Conservation (phyloP, 805 yeast genomes). For the Candida ovalis region DNA sequence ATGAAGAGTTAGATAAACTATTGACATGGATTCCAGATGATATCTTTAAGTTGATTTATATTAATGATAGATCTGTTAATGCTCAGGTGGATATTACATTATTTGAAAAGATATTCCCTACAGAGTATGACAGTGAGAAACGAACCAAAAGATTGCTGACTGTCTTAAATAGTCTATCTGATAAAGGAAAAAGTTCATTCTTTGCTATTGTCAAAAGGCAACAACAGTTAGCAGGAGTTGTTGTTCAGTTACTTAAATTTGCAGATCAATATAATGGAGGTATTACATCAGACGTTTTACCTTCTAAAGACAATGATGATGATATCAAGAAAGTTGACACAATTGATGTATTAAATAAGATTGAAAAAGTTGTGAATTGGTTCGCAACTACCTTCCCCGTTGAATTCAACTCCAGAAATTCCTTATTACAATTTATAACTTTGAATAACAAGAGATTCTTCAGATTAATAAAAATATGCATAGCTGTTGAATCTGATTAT, state of each 20-base stretch:
- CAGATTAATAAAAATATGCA: conserved; percentile 51
- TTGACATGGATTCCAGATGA: conserved; percentile 59
- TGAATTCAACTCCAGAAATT: conserved; percentile 39
- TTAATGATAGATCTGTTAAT: conserved; percentile 66
- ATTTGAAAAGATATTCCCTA: conserved; percentile 59
- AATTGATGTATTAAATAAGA: neutral
- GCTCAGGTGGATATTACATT: conserved; percentile 59
- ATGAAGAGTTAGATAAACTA: conserved; percentile 28
- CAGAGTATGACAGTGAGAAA: conserved; percentile 35
- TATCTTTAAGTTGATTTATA: conserved; percentile 62
- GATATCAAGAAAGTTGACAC: conserved; percentile 39
- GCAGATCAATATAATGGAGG: conserved; percentile 42
- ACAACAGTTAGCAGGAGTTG: conserved; percentile 49
- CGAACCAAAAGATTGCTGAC: conserved; percentile 54
- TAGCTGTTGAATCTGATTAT: conserved; percentile 56
- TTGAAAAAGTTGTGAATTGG: conserved; percentile 51
- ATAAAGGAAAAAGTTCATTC: conserved; percentile 60
- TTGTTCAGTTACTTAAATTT: conserved; percentile 45
- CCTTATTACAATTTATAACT: conserved; percentile 49
- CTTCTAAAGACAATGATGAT: conserved; percentile 5
- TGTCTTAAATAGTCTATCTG: conserved; percentile 46
- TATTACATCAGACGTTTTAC: conserved; percentile 20
- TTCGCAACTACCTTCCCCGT: conserved; percentile 55
- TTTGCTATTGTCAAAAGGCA: conserved; percentile 70
- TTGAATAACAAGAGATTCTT: conserved; percentile 57